A percentile compares a stretch with the other conserved stretches of the same genome.
Conservation (phyloP, 2,329 filamentous ascomycete genomes). For the Xylariaceae sp. region DNA sequence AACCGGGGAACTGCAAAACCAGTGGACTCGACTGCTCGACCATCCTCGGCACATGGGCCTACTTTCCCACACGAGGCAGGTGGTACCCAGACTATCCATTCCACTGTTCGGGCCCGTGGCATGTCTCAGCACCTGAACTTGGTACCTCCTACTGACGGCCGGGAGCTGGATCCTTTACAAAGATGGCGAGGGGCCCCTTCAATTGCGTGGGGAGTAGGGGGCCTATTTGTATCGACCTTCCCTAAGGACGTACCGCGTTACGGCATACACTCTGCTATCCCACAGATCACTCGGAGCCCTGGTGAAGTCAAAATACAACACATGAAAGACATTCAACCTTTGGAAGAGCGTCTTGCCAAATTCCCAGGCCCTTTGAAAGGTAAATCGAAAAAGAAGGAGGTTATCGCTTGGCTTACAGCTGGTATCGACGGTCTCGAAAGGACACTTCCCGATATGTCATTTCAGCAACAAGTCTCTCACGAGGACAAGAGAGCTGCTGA, state of each 20-base stretch:
- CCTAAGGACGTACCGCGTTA: slow-evolving; percentile 90
- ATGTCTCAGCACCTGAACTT: slow-evolving; percentile 63
- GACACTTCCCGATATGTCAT: slow-evolving; percentile 55
- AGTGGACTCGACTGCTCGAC: slow-evolving; percentile 56
- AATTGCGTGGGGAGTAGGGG: slow-evolving; percentile 87
- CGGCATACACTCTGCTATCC: slow-evolving; percentile 71
- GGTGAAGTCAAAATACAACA: slow-evolving; percentile 82
- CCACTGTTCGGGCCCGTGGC: slow-evolving; percentile 52
- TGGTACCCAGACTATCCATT: slow-evolving; percentile 27
- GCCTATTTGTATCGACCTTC: slow-evolving; percentile 81
- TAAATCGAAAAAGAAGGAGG: slow-evolving; percentile 96
- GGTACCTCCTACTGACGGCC: slow-evolving; percentile 67
- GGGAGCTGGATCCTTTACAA: slow-evolving; percentile 77
- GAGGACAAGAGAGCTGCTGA: slow-evolving; percentile 78
- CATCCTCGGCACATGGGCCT: slow-evolving; percentile 59
- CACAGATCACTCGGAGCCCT: slow-evolving; percentile 80
- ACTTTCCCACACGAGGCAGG: slow-evolving; percentile 44
- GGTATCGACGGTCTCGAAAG: slow-evolving; percentile 78
- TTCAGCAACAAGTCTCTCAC: slow-evolving; percentile 58
- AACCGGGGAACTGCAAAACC: slow-evolving; percentile 42
- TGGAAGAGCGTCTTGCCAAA: slow-evolving; percentile 73
- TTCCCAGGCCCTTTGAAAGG: slow-evolving; percentile 90
- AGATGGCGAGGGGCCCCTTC: slow-evolving; percentile 91
- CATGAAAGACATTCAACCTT: slow-evolving; percentile 74
- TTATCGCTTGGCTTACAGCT: slow-evolving; percentile 76